Base-by-base conservation (phyloP, 2,329 filamentous ascomycete genomes). In the Colletotrichum trifolii region DNA sequence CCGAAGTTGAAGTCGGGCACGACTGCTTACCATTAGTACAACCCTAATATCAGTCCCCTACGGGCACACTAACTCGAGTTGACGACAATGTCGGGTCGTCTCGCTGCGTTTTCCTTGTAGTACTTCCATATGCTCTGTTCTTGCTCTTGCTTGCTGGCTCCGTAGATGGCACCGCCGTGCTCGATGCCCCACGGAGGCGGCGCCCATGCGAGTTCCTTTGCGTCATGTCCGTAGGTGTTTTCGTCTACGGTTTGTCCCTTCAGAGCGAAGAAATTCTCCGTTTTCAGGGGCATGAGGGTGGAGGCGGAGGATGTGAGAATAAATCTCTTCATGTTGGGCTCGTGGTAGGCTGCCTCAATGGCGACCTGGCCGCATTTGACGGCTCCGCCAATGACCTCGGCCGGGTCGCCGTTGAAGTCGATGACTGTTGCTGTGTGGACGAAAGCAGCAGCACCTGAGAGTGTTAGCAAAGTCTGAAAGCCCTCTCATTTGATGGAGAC, bases 71-170 rank as follows among this genome's bases (percentile, higher is more conserved):
- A 35, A 64, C 61, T 48, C 9, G 47, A 50, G 43, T 68, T 66
- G 1, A 64, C 58, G 10, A 58, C 54, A 9, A 63, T 63, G 25
- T 63, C 60, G 10, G 60, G 60, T 9, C 60, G 47, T 12, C 46
- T 47, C 1, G 73, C 74, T 4, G 72, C 74, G 25, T 74, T 57
- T 55, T 77, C 72, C 17, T 75, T 66, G 7, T 74, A 65, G 52
- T 74, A 81, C 17, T 78, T 74, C 79, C 80, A 82, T 5, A 77
- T 42, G 1, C 69, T 76, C 57, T 75, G 70, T 54, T 82, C 79
- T 0, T 71, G 71, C 34, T 76, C 73, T 2, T 72, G 68, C 60
- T 82, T 82, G 59, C 77, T 79, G 0, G 80, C 78, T 0, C 67
- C 70, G 55, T 82, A 82, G 1, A 77, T 73, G 2, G 62, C 12